Evolutionary conservation across 176 grass and related monocot species (phyloP), one percentile per base, ranked within the genome.

Genomic region (Calamus simplicifolius): DNA sequence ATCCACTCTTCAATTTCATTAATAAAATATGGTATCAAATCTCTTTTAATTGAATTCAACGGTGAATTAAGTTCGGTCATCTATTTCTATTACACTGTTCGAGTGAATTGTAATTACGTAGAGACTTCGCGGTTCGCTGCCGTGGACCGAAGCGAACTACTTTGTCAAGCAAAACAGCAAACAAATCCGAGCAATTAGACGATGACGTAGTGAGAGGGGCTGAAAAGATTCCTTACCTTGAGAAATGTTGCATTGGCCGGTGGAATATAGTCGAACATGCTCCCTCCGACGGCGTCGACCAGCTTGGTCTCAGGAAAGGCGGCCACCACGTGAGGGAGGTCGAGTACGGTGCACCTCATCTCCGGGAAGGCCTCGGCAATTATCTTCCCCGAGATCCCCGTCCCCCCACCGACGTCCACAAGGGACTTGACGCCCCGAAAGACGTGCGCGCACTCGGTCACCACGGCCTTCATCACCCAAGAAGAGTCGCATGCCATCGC

Each of bases 191-290:
- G 21, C 21, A 23, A 30, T 30, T 30, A 30, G 6, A 30, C 29
- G 29, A 30, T 5, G 29, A 30, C 1, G 29, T 5, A 5, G 29
- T 30, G 29, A 30, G 3, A 23, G 21, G n/a, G 21, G 21, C 21
- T 23, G 21, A 23, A 23, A 23, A 23, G 29, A 30, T 29, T 16
- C 0, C 1, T 18, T 70, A 85, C 82, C 75, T 86, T 90, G 7
- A 91, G 48, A 2, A 91, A 67, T 2, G 82, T 19, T 27, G 60
- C 82, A 6, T 82, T 16, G 4, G 85, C 85, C 4, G 54, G 76
- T 43, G 85, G 85, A 53, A 89, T 29, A 10, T 13, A 25, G 17
- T 61, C 53, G 29, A 89, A 80, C 85, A 89, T 89, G 26, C 77
- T 66, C 6, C 85, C 85, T 5, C 12, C 64, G 53, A 84, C 23